Evolutionary conservation across 108 stramenopile genomes (phyloP).

Genomic region (Skeletonema grethae): DNA sequence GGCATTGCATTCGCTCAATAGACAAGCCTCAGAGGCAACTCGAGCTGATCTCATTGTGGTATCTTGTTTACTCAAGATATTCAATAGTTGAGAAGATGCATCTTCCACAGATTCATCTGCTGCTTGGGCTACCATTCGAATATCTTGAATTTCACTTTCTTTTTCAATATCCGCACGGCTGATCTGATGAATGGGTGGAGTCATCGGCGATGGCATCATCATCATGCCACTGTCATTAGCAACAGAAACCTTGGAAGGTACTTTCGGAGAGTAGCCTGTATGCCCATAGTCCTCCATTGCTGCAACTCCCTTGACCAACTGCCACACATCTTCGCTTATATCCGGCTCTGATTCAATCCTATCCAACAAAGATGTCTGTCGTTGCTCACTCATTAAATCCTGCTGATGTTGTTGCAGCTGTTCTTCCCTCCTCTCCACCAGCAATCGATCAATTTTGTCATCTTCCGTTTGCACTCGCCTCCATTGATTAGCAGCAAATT

Average conservation of each 20-base stretch:
- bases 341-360: slow-evolving; percentile 16
- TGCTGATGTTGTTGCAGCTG: slow-evolving; percentile 30
- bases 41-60: slow-evolving; percentile 65
- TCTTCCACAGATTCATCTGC: slow-evolving; percentile 69
- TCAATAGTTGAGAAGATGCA: slow-evolving; percentile 57
- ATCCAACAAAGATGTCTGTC: slow-evolving; percentile 24
- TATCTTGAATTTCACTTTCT: slow-evolving; percentile 55
- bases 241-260: slow-evolving; percentile 10
- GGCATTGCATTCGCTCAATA: slow-evolving; percentile 65
- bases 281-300: slow-evolving; percentile 76
- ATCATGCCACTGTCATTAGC: neutral
- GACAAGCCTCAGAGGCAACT: slow-evolving; percentile 67
- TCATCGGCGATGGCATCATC: slow-evolving; percentile 1
- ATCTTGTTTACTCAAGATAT: slow-evolving; percentile 59
- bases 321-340: slow-evolving; percentile 55
- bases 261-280: slow-evolving; percentile 47
- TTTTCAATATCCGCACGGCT: slow-evolving; percentile 65
- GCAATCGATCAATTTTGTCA: slow-evolving; percentile 41
- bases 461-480: slow-evolving; percentile 58
- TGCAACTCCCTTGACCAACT: slow-evolving; percentile 60
- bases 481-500: slow-evolving; percentile 54
- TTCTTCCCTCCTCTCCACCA: slow-evolving; percentile 47
- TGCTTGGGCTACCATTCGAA: slow-evolving; percentile 56
- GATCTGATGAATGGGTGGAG: slow-evolving; percentile 5
- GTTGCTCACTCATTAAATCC: slow-evolving; percentile 40